Evolutionary conservation across 2,329 filamentous ascomycete genomes (phyloP).

Genomic region (Amauroascus niger): DNA sequence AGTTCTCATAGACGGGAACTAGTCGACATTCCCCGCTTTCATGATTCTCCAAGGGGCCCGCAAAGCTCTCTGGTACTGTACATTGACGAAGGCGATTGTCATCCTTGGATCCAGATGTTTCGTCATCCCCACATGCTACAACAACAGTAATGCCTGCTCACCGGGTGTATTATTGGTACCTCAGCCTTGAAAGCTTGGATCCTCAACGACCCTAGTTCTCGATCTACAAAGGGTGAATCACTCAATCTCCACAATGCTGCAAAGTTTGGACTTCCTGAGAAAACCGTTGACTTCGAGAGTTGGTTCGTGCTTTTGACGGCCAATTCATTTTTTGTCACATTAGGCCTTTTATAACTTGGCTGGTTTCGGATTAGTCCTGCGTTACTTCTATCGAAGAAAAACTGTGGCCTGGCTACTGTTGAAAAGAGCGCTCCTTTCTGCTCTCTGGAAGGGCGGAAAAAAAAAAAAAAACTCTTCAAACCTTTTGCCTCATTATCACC

Average conservation of each 20-base stretch:
- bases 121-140: slow-evolving; percentile 6
- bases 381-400: background rate
- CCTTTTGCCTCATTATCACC: background rate
- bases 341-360: slow-evolving; percentile 1
- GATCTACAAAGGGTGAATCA: slow-evolving; percentile 10
- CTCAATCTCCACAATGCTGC: slow-evolving; percentile 8
- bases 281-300: background rate
- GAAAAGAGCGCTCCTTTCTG: slow-evolving; percentile 3
- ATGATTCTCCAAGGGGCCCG: background rate
- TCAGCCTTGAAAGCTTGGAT: slow-evolving; percentile 12
- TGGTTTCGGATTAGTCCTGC: slow-evolving; percentile 9
- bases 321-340: background rate
- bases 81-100: background rate
- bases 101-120: too few relatives aligned
- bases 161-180: slow-evolving; percentile 6
- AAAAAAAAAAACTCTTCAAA: background rate
- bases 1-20: slow-evolving; percentile 1
- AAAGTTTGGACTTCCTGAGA: slow-evolving; percentile 1
- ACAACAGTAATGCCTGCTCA: background rate
- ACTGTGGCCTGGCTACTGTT: background rate
- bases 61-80: background rate
- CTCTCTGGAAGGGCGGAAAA: background rate
- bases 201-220: slow-evolving; percentile 2
- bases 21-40: slow-evolving; percentile 1
- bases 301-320: slow-evolving; percentile 3